Evolutionary conservation across 208 protist species (phyloP).

Genomic region (Leishmania martiniquensis): DNA sequence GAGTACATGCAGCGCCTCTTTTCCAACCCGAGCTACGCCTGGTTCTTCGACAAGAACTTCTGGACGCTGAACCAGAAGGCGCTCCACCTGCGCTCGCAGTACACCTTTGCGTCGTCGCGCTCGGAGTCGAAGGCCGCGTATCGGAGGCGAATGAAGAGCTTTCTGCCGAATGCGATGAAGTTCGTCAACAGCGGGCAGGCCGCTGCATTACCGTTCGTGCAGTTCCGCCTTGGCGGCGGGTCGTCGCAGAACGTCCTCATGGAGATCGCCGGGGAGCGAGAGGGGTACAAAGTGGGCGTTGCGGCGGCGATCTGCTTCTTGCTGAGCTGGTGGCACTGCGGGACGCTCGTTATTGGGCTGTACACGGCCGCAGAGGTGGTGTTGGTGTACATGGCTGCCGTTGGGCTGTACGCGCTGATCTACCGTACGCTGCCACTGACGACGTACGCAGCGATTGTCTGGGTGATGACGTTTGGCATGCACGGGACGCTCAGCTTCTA

Average conservation of each 20-base stretch:
- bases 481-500: conserved; percentile 69
- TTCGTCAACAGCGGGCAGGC: conserved; percentile 16
- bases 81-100: conserved; percentile 36
- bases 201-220: conserved; percentile 7
- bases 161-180: conserved; percentile 15
- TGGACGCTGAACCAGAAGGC: conserved; percentile 29
- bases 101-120: conserved; percentile 35
- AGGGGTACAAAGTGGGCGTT: conserved; percentile 50
- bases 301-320: conserved; percentile 39
- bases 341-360: conserved; percentile 39
- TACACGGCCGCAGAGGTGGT: conserved; percentile 41
- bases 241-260: conserved; percentile 35
- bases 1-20: conserved; percentile 37
- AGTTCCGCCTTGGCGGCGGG: conserved; percentile 39
- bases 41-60: conserved; percentile 63
- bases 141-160: conserved; percentile 12
- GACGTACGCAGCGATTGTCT: conserved; percentile 45
- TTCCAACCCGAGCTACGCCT: conserved; percentile 44
- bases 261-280: conserved; percentile 19
- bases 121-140: conserved; percentile 8
- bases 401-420: conserved; percentile 45
- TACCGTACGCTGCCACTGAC: conserved; percentile 45
- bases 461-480: conserved; percentile 61
- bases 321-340: conserved; percentile 43
- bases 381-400: conserved; percentile 43